Evolutionary conservation across 495 filamentous ascomycete genomes (phyloP), one percentile per base, ranked within the genome.

Genomic region (Hypoxylon lienhwacheense): DNA sequence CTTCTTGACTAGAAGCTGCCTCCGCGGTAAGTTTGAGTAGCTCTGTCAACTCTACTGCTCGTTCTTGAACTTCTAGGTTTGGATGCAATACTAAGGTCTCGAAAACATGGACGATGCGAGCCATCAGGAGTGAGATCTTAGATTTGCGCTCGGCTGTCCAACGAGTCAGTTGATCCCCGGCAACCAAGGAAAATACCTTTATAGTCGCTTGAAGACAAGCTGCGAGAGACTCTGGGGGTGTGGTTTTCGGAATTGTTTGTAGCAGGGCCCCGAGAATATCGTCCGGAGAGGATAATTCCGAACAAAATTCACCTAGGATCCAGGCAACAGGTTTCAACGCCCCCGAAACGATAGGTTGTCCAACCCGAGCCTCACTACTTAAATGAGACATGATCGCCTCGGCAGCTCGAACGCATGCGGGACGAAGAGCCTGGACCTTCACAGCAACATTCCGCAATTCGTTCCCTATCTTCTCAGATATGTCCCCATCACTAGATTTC

Each of bases 11-110:
- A 4, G 78, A 74, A 4, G 86, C 78, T 16, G 92, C 88, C 70
- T 98, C 92, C 0, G 82, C 80, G 8, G 87, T 87, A 32, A 98
- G 75, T 34, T 89, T 87, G 59, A 97, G 81, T 3, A 97, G 78
- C 61, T 98, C 93, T 1, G 88, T 77, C 60, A 92, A 95, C 63
- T 96, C 92, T 11, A 96, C 91, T 5, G 90, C 85, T 39, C 95
- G 82, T 70, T 97, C 93, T 68, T 98, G 93, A n/a, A 97, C 90
- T 62, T 97, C 93, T 7, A 98, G 74, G 58, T 83, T 86, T 0
- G 95, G 90, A 65, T 96, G 90, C 3, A 81, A 78, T 0, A 84
- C 77, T 19, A 97, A 70, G 0, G 82, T 77, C 42, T 96, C 91
- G 2, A 96, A 73, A 34, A 90, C 87, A 56, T 89, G 77, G 16